Base-by-base conservation (phyloP, 2,329 filamentous ascomycete species). In the Ascochyta koolunga region DNA sequence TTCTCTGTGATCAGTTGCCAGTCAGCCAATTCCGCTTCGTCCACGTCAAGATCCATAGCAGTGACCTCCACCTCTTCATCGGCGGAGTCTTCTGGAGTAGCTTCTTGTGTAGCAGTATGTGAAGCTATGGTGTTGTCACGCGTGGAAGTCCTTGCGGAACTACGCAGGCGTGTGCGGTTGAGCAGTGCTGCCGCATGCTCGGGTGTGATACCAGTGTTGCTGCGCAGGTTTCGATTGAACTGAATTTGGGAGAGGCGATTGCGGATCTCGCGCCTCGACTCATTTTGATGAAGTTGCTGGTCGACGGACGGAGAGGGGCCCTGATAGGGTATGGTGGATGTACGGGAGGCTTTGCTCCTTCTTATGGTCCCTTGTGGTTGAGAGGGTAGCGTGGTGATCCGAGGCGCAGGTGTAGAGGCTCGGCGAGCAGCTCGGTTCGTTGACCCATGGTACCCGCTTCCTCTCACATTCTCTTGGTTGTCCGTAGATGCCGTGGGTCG, bases 41-140 rank as follows among this genome's bases (percentile, higher is more conserved):
- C 40, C 27, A 36, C 40, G 9, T 54, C 29, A 5, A 35, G 5
- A 18, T 36, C 35, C 7, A 22, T 4, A 15, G 13, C 10, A 3
- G 9, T 4, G 2, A 9, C 7, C 5, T 9, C 27, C 3, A 5
- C 13, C 10, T 25, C 45, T 36, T 54, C 33, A 16, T 19, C 39
- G n/a, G 44, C 39, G n/a, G 51, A 49, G 15, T 49, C 44, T 0
- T 45, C 22, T 5, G 51, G 51, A 11, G 44, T 49, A 2, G 27
- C 33, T 15, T 49, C 33, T 24, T 49, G 44, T 29, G 31, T 9
- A 10, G n/a, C 19, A 1, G 11, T 0, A 1, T 11, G 22, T 9
- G 4, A 18, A 11, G 15, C 5, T 3, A 16, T 13, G n/a, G 3
- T 10, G 2, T 21, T 43, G 2, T n/a, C 25, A 2, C 10, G 13